These are phyloP conservation scores for Eragrostis curvula DNA, from an alignment of 176 grass and related monocot genomes.

Conservation along the genomic window DNA sequence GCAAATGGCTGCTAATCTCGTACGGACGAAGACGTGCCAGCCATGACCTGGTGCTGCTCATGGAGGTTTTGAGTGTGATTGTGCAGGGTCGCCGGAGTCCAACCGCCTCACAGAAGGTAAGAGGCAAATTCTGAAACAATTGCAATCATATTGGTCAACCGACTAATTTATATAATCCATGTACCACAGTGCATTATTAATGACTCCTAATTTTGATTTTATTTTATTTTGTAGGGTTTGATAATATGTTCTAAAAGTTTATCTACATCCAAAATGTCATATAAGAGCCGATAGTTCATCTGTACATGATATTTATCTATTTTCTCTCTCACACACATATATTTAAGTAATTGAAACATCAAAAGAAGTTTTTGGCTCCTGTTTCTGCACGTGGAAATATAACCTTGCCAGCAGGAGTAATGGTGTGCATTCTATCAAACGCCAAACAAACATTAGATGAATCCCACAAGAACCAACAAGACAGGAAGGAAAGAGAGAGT, in stretches of 20 bases:
- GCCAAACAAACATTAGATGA: too few relatives aligned
- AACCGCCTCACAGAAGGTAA: not conserved
- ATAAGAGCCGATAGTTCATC: not conserved
- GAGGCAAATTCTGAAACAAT: not conserved
- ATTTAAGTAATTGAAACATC: not conserved
- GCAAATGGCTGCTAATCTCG: not conserved
- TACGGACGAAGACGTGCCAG: not conserved
- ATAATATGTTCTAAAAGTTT: too few relatives aligned
- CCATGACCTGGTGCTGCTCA: not conserved
- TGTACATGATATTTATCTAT: not conserved
- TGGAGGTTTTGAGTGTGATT: conserved; percentile 22
- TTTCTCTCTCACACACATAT: not conserved
- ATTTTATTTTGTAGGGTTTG: not conserved
- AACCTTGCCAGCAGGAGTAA: too few relatives aligned
- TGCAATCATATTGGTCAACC: conserved; percentile 10
- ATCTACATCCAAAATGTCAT: not conserved
- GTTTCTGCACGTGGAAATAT: too few relatives aligned
- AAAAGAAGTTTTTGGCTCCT: not conserved
- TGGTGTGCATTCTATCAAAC: too few relatives aligned
- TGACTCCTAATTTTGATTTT: not conserved
- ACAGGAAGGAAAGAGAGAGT: too few relatives aligned
- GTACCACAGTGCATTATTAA: not conserved
- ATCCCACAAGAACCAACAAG: too few relatives aligned
- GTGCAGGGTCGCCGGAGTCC: not conserved
- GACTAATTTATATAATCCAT: not conserved